Percentiles rank a stretch among this genome's conserved stretches.
Conservation (phyloP, 164 flowering plant species). For the Aristolochia contorta region DNA sequence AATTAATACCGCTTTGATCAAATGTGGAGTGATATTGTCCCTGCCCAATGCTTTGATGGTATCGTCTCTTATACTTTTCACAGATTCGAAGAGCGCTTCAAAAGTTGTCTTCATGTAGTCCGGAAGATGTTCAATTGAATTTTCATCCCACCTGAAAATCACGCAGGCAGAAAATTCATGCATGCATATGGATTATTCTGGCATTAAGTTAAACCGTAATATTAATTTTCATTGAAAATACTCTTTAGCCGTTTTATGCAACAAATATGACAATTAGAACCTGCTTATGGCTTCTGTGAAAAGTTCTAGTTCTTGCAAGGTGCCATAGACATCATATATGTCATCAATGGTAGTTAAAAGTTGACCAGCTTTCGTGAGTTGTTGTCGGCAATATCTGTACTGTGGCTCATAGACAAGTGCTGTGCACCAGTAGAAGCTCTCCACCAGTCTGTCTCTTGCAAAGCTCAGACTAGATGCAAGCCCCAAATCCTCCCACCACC, state of each 20-base stretch:
- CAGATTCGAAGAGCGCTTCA: conserved; percentile 26
- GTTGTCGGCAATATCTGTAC: too few relatives aligned
- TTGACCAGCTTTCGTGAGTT: too few relatives aligned
- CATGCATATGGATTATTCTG: too few relatives aligned
- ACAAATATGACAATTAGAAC: too few relatives aligned
- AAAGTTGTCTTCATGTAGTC: conserved; percentile 36
- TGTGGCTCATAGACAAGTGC: conserved; percentile 29
- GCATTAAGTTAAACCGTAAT: too few relatives aligned
- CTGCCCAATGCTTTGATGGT: conserved; percentile 22
- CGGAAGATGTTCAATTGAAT: conserved; percentile 32
- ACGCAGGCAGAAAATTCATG: too few relatives aligned
- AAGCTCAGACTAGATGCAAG: conserved; percentile 22
- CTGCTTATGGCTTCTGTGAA: conserved; percentile 31
- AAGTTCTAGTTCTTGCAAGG: conserved; percentile 29
- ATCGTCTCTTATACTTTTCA: conserved; percentile 24
- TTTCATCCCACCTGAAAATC: conserved; percentile 38
- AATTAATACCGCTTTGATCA: conserved; percentile 27
- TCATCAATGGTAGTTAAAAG: too few relatives aligned
- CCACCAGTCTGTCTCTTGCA: conserved; percentile 32
- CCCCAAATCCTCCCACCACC: conserved; percentile 16
- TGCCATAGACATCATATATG: conserved; percentile 41
- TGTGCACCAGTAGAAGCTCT: conserved; percentile 24
- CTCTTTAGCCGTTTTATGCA: too few relatives aligned
- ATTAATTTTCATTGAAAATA: too few relatives aligned
- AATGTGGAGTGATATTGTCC: conserved; percentile 16